Base-by-base conservation (phyloP, 2,329 filamentous ascomycete species). In the Ceratocystis harringtonii region DNA sequence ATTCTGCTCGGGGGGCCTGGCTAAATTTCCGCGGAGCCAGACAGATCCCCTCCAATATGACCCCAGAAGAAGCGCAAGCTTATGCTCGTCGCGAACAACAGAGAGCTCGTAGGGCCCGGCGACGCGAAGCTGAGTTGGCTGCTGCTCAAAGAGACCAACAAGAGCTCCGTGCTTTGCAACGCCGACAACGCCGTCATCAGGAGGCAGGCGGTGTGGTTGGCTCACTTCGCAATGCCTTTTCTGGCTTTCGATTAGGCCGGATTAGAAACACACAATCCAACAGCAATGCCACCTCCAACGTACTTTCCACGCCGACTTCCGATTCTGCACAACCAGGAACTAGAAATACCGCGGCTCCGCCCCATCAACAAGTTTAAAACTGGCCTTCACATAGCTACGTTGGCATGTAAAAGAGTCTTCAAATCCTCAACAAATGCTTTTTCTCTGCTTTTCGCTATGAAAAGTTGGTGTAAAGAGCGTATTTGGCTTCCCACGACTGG, bases 1-100 rank as follows among this genome's bases (percentile, higher is more conserved):
- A 81, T 67, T 75, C 82, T 69, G 80, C 73, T 66, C 74, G 69
- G 22, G 72, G 76, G 36, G 75, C 77, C 3, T 79, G 76, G 71
- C 76, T 75, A 25, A 72, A 71, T 19, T 69, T 74, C 25, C 72
- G 75, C 5, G 71, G 73, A 32, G 55, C 28, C 22, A 45, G 8
- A 62, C 73, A 6, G 72, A 73, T 1, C 72, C 72, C 2, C 73
- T 72, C 2, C 71, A 74, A 57, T 72, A 76, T 17, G 73, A 76
- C 61, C 36, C 55, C 64, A 2, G 63, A 68, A 52, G 52, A 64
- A 57, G 50, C 50, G 1, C 36, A 68, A 41, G 64, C 50, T 8
- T 12, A 45, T 52, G 60, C 60, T 15, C 64, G 62, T 17, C 66
- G 66, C 25, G 64, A 65, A 36, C 61, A 63, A 2, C 66, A 66